These are phyloP conservation scores for Nakataea oryzae DNA, from an alignment of 2,329 filamentous ascomycete species.

Conservation along the genomic window DNA sequence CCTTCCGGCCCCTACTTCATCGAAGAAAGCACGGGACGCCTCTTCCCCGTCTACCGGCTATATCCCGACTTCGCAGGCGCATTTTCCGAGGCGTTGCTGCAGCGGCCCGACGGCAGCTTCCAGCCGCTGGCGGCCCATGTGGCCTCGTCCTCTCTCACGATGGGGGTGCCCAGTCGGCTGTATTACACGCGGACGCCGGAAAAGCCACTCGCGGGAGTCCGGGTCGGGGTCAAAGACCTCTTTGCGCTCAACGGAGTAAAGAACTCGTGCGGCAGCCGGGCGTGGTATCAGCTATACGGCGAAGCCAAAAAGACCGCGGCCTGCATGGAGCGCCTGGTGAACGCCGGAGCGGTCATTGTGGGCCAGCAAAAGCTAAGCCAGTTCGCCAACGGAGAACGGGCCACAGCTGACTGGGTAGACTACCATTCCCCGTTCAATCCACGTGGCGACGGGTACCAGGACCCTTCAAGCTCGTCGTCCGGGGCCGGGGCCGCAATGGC, in stretches of 20 bases:
- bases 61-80: conserved; percentile 22
- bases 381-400: conserved; percentile 30
- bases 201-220: conserved; percentile 49
- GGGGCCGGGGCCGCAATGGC: conserved; percentile 26
- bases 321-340: conserved; percentile 44
- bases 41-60: conserved; percentile 23
- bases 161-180: conserved; percentile 47
- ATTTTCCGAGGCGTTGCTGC: conserved; percentile 20
- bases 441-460: conserved; percentile 35
- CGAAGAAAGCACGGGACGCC: conserved; percentile 16
- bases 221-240: conserved; percentile 54
- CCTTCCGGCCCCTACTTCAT: conserved; percentile 25
- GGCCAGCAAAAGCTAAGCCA: conserved; percentile 35
- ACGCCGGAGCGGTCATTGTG: conserved; percentile 43
- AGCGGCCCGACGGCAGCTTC: conserved; percentile 18
- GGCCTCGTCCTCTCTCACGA: conserved; percentile 15
- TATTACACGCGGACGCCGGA: conserved; percentile 41
- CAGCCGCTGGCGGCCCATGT: conserved; percentile 22
- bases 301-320: conserved; percentile 34
- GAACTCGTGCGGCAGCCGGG: conserved; percentile 44
- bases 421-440: conserved; percentile 32
- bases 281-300: conserved; percentile 46
- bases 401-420: conserved; percentile 38
- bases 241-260: conserved; percentile 36
- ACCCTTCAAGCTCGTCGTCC: conserved; percentile 32